phyloP scores from a whole-genome alignment of 2,329 filamentous ascomycete genomes.

The Ramichloridium luteum region DNA sequence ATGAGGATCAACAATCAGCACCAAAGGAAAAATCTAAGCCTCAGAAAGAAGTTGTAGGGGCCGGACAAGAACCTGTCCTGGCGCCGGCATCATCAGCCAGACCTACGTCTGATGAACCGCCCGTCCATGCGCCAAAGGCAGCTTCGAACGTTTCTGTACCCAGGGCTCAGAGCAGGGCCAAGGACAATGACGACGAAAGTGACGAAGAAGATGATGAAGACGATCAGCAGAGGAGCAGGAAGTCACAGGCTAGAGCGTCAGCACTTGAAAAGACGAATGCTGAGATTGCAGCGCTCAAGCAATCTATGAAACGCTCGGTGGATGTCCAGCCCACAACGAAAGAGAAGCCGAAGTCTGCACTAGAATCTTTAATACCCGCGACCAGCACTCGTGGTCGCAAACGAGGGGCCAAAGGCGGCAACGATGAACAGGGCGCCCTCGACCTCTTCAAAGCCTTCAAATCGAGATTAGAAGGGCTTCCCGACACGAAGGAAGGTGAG shows the following conservation, averaged over 20 bases:
- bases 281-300: slow-evolving; percentile 68
- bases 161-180: not conserved
- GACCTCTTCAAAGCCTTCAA: slow-evolving; percentile 69
- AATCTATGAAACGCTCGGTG: slow-evolving; percentile 60
- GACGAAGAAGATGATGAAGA: slow-evolving; percentile 15
- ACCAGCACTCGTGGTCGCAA: slow-evolving; percentile 61
- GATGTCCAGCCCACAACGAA: slow-evolving; percentile 28
- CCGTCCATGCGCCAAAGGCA: not conserved
- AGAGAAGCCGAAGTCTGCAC: slow-evolving; percentile 51
- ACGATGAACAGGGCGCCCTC: slow-evolving; percentile 45
- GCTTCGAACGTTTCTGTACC: not conserved
- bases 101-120: too few relatives aligned
- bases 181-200: slow-evolving; percentile 4
- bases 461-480: slow-evolving; percentile 51
- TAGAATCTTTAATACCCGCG: slow-evolving; percentile 63
- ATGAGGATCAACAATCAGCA: slow-evolving; percentile 11
- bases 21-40: slow-evolving; percentile 13
- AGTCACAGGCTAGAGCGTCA: slow-evolving; percentile 27
- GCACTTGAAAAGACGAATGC: slow-evolving; percentile 56
- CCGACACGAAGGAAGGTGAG: slow-evolving; percentile 3
- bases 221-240: slow-evolving; percentile 7
- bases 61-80: not conserved
- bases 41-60: not conserved
- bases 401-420: slow-evolving; percentile 37
- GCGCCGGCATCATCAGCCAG: too few relatives aligned